phyloP scores from a whole-genome alignment of 2,329 filamentous ascomycete genomes.

The Ambrosiella cleistominuta region DNA sequence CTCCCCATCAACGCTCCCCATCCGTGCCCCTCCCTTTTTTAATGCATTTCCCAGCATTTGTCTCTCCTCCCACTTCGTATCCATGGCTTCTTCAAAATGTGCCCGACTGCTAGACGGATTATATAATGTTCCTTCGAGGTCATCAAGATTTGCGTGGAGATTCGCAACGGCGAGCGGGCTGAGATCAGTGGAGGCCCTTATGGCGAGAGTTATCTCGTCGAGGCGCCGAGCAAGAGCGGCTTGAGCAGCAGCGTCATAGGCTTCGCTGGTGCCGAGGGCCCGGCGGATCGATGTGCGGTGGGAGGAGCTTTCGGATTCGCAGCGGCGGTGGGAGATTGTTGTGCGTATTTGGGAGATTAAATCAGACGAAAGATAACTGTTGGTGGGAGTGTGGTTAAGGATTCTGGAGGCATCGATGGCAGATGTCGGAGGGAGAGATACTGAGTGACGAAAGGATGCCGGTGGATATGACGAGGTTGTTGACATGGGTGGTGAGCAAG shows the following conservation, averaged over 20 bases:
- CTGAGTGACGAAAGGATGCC: not conserved
- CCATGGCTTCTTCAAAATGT: constrained; percentile 7
- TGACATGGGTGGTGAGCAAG: not conserved
- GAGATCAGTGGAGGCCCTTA: constrained; percentile 8
- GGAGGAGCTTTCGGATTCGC: constrained; percentile 6
- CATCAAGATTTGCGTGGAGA: constrained; percentile 10
- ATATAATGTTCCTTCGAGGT: constrained; percentile 7
- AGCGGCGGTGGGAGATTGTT: constrained; percentile 3
- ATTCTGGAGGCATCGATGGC: not conserved
- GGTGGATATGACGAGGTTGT: not conserved
- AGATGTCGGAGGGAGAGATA: not conserved
- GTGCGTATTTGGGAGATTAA: constrained; percentile 2
- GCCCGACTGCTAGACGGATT: constrained; percentile 7
- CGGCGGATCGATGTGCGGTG: constrained; percentile 9
- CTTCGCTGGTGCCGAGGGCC: constrained; percentile 10
- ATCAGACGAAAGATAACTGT: not conserved
- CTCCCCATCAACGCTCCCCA: constrained; percentile 11
- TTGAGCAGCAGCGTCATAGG: constrained; percentile 12
- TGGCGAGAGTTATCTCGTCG: constrained; percentile 8
- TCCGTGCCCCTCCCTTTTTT: constrained; percentile 8
- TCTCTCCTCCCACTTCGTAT: constrained; percentile 2
- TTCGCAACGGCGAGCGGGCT: constrained; percentile 10
- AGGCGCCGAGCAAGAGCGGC: constrained; percentile 10
- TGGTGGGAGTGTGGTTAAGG: not conserved
- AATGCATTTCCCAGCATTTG: not conserved